Evolutionary conservation across 768 basidiomycete genomes (phyloP).

Genomic region (Suillus hirtellus): DNA sequence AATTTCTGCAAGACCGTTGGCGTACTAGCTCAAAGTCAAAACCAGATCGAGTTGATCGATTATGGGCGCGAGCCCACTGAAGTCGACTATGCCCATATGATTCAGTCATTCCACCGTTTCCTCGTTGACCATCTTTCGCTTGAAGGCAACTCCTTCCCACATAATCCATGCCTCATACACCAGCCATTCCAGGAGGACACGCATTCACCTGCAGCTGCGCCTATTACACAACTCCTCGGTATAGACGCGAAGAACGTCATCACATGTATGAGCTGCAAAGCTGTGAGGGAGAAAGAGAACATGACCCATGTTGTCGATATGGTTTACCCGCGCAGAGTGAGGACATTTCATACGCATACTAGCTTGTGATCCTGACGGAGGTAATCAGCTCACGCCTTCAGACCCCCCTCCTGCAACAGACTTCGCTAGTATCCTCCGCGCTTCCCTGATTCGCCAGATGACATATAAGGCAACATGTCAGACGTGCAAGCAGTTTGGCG

Average conservation of each 20-base stretch:
- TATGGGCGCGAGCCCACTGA: conserved; percentile 75
- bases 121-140: conserved; percentile 80
- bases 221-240: conserved; percentile 84
- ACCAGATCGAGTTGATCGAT: conserved; percentile 88
- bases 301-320: conserved; percentile 85
- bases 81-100: conserved; percentile 82
- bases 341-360: conserved; percentile 14
- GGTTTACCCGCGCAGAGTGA: conserved; percentile 81
- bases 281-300: conserved; percentile 70
- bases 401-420: conserved; percentile 42
- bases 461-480: conserved; percentile 87
- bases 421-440: conserved; percentile 68
- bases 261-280: conserved; percentile 74
- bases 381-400: conserved; percentile 34
- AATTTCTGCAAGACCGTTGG: conserved; percentile 97
- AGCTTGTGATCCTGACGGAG: conserved; percentile 7
- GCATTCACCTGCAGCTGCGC: conserved; percentile 52
- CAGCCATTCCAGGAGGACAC: conserved; percentile 26
- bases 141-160: conserved; percentile 66
- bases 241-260: conserved; percentile 76
- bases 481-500: conserved; percentile 75
- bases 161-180: conserved; percentile 55
- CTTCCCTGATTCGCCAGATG: conserved; percentile 79
- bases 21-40: conserved; percentile 84
- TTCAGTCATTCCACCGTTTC: conserved; percentile 95